Percentiles rank a stretch among this genome's conserved stretches.
Evolutionary conservation across 345 rosid genomes (phyloP).

Genomic region (Syzygium aromaticum): DNA sequence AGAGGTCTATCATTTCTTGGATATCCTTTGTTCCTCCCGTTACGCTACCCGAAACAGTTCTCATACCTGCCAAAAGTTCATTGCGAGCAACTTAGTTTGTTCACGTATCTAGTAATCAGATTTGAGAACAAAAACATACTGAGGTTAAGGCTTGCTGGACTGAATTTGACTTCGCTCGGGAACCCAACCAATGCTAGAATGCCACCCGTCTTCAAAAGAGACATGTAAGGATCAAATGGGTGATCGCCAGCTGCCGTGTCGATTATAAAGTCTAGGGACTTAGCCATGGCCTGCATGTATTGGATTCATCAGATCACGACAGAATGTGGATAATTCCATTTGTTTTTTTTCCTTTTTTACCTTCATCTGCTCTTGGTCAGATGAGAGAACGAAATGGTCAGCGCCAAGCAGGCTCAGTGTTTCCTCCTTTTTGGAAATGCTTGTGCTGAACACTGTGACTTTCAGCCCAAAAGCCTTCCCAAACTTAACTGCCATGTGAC

Average conservation of each 20-base stretch:
- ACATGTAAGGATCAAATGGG: slow-evolving; percentile 69
- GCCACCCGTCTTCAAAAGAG: slow-evolving; percentile 60
- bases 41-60: slow-evolving; percentile 50
- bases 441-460: slow-evolving; percentile 83
- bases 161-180: slow-evolving; percentile 73
- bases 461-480: slow-evolving; percentile 86
- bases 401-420: slow-evolving; percentile 66
- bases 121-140: slow-evolving; percentile 16
- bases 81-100: neutral
- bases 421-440: slow-evolving; percentile 70
- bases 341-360: neutral
- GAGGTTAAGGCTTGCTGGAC: slow-evolving; percentile 50
- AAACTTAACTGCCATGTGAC: slow-evolving; percentile 94
- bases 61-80: slow-evolving; percentile 38
- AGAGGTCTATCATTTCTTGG: slow-evolving; percentile 78
- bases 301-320: neutral
- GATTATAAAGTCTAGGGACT: slow-evolving; percentile 66
- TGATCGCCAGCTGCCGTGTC: slow-evolving; percentile 87
- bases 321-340: neutral
- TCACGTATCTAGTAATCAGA: neutral
- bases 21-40: slow-evolving; percentile 57
- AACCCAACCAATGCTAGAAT: slow-evolving; percentile 56
- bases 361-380: slow-evolving; percentile 76
- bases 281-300: slow-evolving; percentile 33
- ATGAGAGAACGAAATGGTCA: slow-evolving; percentile 52